A percentile compares a stretch with the other conserved stretches of the same genome.
These are phyloP conservation scores for Trichomonas tenax DNA, from an alignment of 208 protist species.

Conservation along the genomic window DNA sequence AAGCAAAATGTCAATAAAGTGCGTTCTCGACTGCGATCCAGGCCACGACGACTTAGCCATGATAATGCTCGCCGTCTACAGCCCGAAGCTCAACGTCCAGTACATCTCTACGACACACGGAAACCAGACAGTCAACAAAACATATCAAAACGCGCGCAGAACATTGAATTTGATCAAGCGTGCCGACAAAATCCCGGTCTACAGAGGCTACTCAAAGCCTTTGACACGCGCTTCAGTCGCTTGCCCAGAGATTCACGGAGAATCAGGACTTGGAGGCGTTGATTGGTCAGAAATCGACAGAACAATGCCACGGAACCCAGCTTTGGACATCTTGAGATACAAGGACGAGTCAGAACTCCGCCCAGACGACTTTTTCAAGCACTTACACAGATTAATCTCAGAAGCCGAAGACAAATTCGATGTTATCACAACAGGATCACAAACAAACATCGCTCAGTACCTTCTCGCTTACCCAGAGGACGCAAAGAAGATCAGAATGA, in stretches of 20 bases:
- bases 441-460: neutral
- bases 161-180: neutral
- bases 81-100: neutral
- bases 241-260: conserved; percentile 13
- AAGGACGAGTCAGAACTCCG: neutral
- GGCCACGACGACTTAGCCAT: neutral
- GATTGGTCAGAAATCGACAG: neutral
- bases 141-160: neutral
- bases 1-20: neutral
- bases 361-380: neutral
- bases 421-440: neutral
- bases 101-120: conserved; percentile 17
- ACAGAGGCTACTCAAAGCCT: neutral
- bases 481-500: neutral
- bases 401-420: neutral
- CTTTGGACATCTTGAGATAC: neutral
- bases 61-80: neutral
- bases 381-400: neutral
- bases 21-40: neutral
- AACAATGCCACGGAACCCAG: conserved; percentile 7
- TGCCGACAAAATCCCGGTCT: conserved; percentile 3
- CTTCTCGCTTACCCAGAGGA: neutral
- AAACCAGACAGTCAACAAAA: conserved; percentile 19
- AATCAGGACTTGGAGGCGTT: neutral
- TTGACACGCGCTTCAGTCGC: neutral